Evolutionary conservation across 1,139 yeast genomes (phyloP).

Genomic region (Suhomyces bribrorum): DNA sequence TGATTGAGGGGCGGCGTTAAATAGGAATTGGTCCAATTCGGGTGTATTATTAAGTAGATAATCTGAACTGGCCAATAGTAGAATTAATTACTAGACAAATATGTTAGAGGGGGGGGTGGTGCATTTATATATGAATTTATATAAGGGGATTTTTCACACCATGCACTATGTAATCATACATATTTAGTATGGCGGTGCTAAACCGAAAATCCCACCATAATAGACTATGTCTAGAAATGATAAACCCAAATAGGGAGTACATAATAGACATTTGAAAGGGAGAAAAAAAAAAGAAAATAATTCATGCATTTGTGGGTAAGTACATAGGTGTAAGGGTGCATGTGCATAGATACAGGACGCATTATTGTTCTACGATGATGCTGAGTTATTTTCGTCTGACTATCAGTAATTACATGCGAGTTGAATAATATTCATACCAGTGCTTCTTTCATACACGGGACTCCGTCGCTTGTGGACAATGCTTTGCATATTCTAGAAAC

Average conservation of each 20-base stretch:
- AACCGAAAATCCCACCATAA: conserved; percentile 6
- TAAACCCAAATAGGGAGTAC: conserved; percentile 1
- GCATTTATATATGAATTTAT: conserved; percentile 3
- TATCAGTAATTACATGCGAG: background rate
- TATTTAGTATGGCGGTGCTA: conserved; percentile 4
- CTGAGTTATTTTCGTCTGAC: background rate
- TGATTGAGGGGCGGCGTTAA: too few relatives aligned
- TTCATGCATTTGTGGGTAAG: background rate
- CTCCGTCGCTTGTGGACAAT: background rate
- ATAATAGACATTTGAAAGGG: background rate
- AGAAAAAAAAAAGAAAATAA: background rate
- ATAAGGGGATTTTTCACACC: conserved; percentile 10
- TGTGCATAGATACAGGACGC: background rate
- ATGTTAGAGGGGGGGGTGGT: background rate
- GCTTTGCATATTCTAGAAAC: background rate
- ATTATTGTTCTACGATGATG: background rate
- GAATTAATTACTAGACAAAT: too few relatives aligned
- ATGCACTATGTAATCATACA: conserved; percentile 9
- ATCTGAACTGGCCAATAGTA: too few relatives aligned
- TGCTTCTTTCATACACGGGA: background rate
- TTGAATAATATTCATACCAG: background rate
- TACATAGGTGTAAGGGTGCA: background rate
- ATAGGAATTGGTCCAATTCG: too few relatives aligned
- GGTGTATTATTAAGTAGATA: too few relatives aligned
- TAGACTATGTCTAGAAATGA: conserved; percentile 7